Conservation (phyloP, 305 asterid species). For the Fraxinus velutina region DNA sequence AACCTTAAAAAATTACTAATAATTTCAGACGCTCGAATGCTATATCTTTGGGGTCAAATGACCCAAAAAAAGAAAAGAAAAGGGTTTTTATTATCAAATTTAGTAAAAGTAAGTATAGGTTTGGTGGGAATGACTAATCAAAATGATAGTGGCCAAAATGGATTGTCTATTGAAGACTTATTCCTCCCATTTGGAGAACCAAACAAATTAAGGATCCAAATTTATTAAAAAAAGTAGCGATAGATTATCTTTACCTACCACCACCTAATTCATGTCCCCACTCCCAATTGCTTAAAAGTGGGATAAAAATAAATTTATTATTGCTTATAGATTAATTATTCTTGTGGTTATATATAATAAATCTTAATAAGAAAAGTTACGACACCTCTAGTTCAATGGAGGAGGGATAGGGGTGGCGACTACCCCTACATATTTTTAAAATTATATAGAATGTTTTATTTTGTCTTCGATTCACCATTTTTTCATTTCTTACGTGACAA, state of each 20-base stretch:
- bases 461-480: no score
- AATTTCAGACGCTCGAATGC: no score
- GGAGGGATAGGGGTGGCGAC: neutral
- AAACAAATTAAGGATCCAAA: neutral
- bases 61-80: neutral
- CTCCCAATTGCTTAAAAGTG: neutral
- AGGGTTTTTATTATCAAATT: neutral
- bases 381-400: neutral
- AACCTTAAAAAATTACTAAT: no score
- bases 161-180: neutral
- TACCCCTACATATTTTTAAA: neutral
- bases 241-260: neutral
- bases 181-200: neutral
- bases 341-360: neutral
- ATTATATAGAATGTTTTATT: no score
- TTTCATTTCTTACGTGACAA: no score
- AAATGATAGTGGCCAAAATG: neutral
- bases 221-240: neutral
- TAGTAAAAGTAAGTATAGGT: neutral
- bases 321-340: neutral
- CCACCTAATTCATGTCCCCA: conserved; percentile 10
- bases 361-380: neutral
- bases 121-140: neutral
- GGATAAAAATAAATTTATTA: neutral
- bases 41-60: neutral